Percentiles rank a stretch among this genome's conserved stretches.
These are phyloP conservation scores for Cicer pinnatifidum DNA, from an alignment of 306 rosid genomes.

Conservation along the genomic window DNA sequence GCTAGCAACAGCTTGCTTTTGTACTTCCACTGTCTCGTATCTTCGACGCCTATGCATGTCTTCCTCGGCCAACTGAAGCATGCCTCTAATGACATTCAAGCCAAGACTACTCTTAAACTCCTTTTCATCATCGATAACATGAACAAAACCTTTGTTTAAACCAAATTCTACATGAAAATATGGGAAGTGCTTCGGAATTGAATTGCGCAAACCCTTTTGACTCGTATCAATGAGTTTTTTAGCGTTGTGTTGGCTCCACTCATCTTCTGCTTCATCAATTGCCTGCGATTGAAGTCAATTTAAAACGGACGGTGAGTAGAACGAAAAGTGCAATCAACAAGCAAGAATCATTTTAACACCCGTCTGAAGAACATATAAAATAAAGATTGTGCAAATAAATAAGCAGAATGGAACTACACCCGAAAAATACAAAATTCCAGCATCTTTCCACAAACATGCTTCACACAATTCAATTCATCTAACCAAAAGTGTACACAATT, in stretches of 20 bases:
- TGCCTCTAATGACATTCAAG: conserved; percentile 84
- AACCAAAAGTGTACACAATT: no score
- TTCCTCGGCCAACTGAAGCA: conserved; percentile 72
- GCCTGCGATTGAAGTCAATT: conserved; percentile 58
- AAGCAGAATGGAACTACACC: neutral
- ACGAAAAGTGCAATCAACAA: neutral
- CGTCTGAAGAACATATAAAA: neutral
- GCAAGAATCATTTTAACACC: neutral
- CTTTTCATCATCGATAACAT: conserved; percentile 82
- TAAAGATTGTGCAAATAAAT: neutral
- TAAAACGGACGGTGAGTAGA: conserved; percentile 1
- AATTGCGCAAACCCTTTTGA: conserved; percentile 74
- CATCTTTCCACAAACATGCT: neutral
- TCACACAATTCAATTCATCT: no score
- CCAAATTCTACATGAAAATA: conserved; percentile 91
- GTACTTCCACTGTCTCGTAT: conserved; percentile 60
- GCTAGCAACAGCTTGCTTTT: conserved; percentile 69
- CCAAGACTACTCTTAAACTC: conserved; percentile 70
- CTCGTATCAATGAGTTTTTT: conserved; percentile 86
- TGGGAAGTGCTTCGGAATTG: conserved; percentile 78
- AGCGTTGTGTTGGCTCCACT: conserved; percentile 94
- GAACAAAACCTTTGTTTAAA: conserved; percentile 76
- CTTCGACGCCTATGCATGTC: conserved; percentile 80
- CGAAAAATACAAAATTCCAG: neutral
- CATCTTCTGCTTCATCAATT: conserved; percentile 91